A percentile compares a stretch with the other conserved stretches of the same genome.
Evolutionary conservation across 208 protist genomes (phyloP).

Genomic region (Wallacemonas rigidus): DNA sequence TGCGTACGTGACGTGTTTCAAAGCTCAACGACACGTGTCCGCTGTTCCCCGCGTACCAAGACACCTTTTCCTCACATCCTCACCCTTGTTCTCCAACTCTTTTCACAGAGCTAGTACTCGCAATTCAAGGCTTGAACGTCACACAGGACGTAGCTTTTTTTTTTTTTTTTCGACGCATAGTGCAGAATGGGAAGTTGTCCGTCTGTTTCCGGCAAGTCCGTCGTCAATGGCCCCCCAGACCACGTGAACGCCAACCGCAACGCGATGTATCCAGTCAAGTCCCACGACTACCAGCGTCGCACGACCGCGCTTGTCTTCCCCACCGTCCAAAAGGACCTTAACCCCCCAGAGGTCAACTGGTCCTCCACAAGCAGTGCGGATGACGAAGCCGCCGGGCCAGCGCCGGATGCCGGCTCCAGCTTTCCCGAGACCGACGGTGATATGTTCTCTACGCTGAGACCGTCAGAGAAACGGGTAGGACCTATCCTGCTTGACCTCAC

Average conservation of each 20-base stretch:
- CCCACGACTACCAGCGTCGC: constrained; percentile 6
- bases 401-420: neutral
- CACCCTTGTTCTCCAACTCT: too few species aligned
- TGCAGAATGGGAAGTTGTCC: constrained; percentile 1
- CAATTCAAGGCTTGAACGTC: too few species aligned
- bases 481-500: neutral
- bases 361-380: neutral
- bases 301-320: constrained; percentile 1
- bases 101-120: too few species aligned
- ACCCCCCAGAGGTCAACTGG: constrained; percentile 5
- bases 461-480: neutral
- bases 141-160: neutral
- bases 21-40: too few species aligned
- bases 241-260: constrained; percentile 2
- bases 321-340: constrained; percentile 3
- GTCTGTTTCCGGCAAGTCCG: neutral
- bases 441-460: constrained; percentile 1
- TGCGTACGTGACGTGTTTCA: too few species aligned
- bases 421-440: neutral
- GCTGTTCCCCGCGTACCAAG: too few species aligned
- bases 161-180: neutral
- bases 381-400: neutral
- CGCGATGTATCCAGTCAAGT: constrained; percentile 4
- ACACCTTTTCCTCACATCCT: too few species aligned
- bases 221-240: neutral